A percentile compares a stretch with the other conserved stretches of the same genome.
Evolutionary conservation across 306 rosid genomes (phyloP).

Genomic region (Pyrus pyrifolia): DNA sequence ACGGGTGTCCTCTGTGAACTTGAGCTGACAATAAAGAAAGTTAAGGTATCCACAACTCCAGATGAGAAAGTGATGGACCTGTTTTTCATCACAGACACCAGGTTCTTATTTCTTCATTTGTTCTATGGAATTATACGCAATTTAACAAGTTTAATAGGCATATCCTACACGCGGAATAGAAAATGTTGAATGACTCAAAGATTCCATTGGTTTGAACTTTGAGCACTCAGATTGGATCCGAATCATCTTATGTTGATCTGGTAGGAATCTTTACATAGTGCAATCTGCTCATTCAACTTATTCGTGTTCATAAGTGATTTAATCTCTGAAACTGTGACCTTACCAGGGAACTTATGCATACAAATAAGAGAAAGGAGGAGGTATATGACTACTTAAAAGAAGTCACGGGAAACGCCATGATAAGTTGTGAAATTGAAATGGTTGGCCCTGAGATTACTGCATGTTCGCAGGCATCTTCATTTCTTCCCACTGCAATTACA

Average conservation of each 20-base stretch:
- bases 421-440: conserved; percentile 64
- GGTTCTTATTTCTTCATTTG: conserved; percentile 37
- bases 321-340: conserved; percentile 2
- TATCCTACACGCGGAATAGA: background rate
- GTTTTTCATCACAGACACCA: conserved; percentile 85
- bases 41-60: conserved; percentile 92
- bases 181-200: background rate
- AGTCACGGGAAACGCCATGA: conserved; percentile 44
- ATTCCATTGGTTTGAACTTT: background rate
- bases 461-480: conserved; percentile 56
- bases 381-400: conserved; percentile 35
- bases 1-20: conserved; percentile 78
- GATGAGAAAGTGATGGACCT: conserved; percentile 94
- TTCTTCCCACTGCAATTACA: conserved; percentile 66
- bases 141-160: background rate
- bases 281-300: background rate
- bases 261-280: background rate
- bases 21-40: conserved; percentile 76
- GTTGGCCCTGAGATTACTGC: conserved; percentile 57
- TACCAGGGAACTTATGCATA: conserved; percentile 75
- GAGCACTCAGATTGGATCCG: background rate
- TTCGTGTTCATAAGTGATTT: background rate
- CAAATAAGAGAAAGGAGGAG: conserved; percentile 66
- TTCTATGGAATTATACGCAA: background rate
- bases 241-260: background rate